Evolutionary conservation across 495 filamentous ascomycete genomes (phyloP), one percentile per base, ranked within the genome.

Genomic region (Penicillium canescens): DNA sequence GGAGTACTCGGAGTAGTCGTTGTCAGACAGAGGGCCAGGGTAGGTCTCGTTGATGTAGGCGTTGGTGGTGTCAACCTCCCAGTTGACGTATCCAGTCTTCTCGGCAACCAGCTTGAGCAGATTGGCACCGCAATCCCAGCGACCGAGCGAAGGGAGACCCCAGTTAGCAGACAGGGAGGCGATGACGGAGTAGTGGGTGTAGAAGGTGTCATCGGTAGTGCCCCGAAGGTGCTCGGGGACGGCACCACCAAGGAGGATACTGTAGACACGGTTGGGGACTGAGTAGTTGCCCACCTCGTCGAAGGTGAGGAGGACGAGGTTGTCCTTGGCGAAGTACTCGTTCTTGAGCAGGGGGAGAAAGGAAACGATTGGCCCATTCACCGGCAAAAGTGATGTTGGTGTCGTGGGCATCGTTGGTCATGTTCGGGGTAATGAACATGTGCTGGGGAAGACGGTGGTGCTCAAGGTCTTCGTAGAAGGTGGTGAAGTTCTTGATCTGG

Each of bases 361-460:
- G 61, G 73, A 87, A 89, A 31, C 50, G 62, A 16, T 74, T 74
- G 4, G 82, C 70, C 82, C 83, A 90, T 5, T 61, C 57, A 4
- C 80, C 82, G 5, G 83, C 82, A 49, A 81, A 75, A 28, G 79
- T 82, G 49, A 90, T 77, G 65, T 78, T 74, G 45, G 80, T 83
- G 65, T 91, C 86, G 59, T 91, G 87, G 21, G 80, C 88, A 62
- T 88, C 85, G 54, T 87, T 83, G 54, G 83, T 77, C 86, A 90
- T 89, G 74, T 90, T 90, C 12, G 88, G 88, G 13, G 86, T 90
- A 52, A 89, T 81, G 66, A 90, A 89, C 58, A 82, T 78, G 83
- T 84, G 88, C 65, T 90, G 87, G 11, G 86, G 87, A 9, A 91
- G 76, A 21, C 69, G 74, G 42, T 82, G 61, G 46, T 74, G 67